Evolutionary conservation across 2,329 filamentous ascomycete genomes (phyloP), one percentile per base, ranked within the genome.

Genomic region (Colletotrichum shisoi): DNA sequence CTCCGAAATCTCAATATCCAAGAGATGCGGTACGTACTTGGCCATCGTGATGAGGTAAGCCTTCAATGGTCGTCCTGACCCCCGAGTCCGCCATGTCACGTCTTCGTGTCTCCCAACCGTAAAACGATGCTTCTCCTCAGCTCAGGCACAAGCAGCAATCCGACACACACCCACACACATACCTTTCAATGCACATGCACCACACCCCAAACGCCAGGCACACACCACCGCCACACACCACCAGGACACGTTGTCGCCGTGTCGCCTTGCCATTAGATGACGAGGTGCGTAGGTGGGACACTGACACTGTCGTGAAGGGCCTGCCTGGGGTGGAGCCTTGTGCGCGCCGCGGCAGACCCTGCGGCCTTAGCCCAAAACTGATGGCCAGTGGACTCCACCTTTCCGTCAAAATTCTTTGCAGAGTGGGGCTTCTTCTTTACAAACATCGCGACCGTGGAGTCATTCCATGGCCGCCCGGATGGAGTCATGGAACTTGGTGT

Each of bases 321-420:
- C 24, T 17, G 21, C 39, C 24, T 15, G 24, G 54, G 54, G 45
- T 49, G 45, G 57, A 2, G 17, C 34, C 45, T 19, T 51, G 21
- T 49, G 57, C 19, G 19, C 57, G 45, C 57, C 53, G 37, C 44
- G 53, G 40, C 60, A 57, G 49, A 62, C 60, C 62, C 62, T 64
- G 57, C 57, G 48, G 57, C 19, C 24, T 49, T 45, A 34, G 31
- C 31, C 31, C 31, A 34, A 8, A 34, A 34, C 7, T 34, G 31
- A 34, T 34, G 31, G 31, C 31, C 31, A 34, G 31, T 34, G 12
- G 27, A 57, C 64, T 60, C 65, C 65, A 68, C 62, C 56, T 60
- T 60, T 68, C 56, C 53, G 49, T 68, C 65, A 68, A 68, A 68
- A 68, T 60, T 68, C 65, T 68, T 68, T 65, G 56, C 61, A 65